Percentiles rank a stretch among this genome's conserved stretches.
Evolutionary conservation across 495 filamentous ascomycete genomes (phyloP).

Genomic region (Venustampulla echinocandica): DNA sequence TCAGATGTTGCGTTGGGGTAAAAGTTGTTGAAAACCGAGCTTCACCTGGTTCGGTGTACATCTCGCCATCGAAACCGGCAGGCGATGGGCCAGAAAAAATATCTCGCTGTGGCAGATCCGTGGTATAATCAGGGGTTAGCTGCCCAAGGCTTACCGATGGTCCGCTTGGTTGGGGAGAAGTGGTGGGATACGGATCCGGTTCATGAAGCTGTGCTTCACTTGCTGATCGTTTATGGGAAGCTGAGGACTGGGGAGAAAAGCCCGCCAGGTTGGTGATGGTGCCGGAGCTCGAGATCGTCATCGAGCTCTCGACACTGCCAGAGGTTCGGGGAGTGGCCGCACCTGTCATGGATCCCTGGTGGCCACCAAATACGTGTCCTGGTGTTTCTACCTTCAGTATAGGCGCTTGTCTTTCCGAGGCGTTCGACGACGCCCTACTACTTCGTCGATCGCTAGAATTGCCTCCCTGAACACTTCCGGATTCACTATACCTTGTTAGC

Average conservation of each 20-base stretch:
- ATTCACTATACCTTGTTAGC: slow-evolving; percentile 15
- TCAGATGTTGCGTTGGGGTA: slow-evolving; percentile 7
- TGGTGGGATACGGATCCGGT: not conserved
- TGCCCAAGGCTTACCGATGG: slow-evolving; percentile 1
- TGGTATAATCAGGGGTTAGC: not conserved
- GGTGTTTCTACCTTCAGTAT: slow-evolving; percentile 14
- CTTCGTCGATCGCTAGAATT: slow-evolving; percentile 17
- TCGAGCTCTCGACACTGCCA: slow-evolving; percentile 15
- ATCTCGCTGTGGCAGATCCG: slow-evolving; percentile 1
- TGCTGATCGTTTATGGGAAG: slow-evolving; percentile 8
- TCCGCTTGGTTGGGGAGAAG: slow-evolving; percentile 9
- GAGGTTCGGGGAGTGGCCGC: slow-evolving; percentile 13
- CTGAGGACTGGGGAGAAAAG: not conserved
- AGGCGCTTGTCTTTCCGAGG: slow-evolving; percentile 17
- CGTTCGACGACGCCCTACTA: slow-evolving; percentile 17
- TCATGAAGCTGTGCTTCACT: slow-evolving; percentile 10
- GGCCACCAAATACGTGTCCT: not conserved
- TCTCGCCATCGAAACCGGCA: slow-evolving; percentile 10
- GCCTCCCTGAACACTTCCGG: slow-evolving; percentile 19
- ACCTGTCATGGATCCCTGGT: slow-evolving; percentile 10
- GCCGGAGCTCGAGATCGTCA: slow-evolving; percentile 11
- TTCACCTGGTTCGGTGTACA: too few relatives aligned
- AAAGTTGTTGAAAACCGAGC: slow-evolving; percentile 1
- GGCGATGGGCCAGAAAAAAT: slow-evolving; percentile 5
- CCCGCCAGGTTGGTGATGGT: slow-evolving; percentile 4